Conservation (phyloP, 371 early-diverging fungal species). For the Zychaea mexicana region DNA sequence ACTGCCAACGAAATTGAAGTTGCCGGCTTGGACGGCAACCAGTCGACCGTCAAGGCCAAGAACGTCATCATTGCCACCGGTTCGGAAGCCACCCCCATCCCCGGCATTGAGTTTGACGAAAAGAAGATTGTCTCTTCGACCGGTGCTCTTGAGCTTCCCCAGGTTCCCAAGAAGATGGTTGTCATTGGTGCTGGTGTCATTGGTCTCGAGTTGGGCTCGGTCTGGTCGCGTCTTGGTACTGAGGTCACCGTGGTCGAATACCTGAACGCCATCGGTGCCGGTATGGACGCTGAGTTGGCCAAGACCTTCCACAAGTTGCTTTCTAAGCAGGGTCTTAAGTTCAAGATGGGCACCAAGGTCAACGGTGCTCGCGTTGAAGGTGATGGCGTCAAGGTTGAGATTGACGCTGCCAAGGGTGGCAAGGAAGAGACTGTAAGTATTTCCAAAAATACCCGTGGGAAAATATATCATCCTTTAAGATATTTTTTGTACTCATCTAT, state of each 20-base stretch:
- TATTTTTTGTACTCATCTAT: too few species aligned
- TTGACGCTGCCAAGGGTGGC: slow-evolving; percentile 90
- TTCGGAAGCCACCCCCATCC: slow-evolving; percentile 92
- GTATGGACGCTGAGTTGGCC: slow-evolving; percentile 96
- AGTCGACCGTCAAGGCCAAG: slow-evolving; percentile 79
- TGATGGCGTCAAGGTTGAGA: slow-evolving; percentile 87
- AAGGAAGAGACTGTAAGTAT: slow-evolving; percentile 73
- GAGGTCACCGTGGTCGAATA: slow-evolving; percentile 97
- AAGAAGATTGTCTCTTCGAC: slow-evolving; percentile 96
- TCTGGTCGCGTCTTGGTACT: slow-evolving; percentile 95
- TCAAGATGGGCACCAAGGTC: slow-evolving; percentile 98
- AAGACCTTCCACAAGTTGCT: slow-evolving; percentile 91
- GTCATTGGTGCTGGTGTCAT: slow-evolving; percentile 99
- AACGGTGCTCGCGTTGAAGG: slow-evolving; percentile 79
- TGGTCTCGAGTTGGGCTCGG: slow-evolving; percentile 97
- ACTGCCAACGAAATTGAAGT: slow-evolving; percentile 82
- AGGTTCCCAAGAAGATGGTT: slow-evolving; percentile 97
- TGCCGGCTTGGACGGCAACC: slow-evolving; percentile 77
- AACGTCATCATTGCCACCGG: slow-evolving; percentile 98
- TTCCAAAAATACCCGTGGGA: too few species aligned
- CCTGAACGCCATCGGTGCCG: slow-evolving; percentile 92
- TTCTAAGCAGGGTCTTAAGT: slow-evolving; percentile 96
- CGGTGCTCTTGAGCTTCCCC: slow-evolving; percentile 91
- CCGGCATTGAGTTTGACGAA: slow-evolving; percentile 94
- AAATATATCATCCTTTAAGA: too few species aligned